phyloP scores from a whole-genome alignment of 73 alveolate genomes.

The Paramecium bursaria region DNA sequence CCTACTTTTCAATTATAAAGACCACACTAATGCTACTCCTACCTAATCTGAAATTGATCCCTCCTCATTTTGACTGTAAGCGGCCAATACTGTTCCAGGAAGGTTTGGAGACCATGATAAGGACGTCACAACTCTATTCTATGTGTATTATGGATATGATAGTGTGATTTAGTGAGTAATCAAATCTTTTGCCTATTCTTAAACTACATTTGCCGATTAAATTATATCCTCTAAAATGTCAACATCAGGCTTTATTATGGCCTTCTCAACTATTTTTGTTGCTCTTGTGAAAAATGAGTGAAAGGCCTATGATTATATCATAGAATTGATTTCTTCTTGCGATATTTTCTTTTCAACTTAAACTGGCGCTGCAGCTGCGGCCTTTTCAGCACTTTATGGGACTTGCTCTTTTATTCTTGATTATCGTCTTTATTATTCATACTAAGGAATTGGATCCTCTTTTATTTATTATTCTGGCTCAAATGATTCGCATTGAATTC shows the following conservation, averaged over 20 bases:
- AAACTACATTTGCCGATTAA: not conserved
- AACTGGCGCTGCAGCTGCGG: too few relatives aligned
- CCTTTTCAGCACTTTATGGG: conserved; percentile 39
- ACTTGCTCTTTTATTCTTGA: conserved; percentile 17
- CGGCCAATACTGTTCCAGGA: conserved; percentile 73
- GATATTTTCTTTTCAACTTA: conserved; percentile 42
- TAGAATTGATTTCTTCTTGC: conserved; percentile 51
- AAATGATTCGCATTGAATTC: conserved; percentile 30
- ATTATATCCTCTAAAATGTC: conserved; percentile 38
- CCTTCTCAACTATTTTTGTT: conserved; percentile 38
- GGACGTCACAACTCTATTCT: conserved; percentile 56
- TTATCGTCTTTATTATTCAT: conserved; percentile 22
- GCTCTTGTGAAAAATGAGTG: conserved; percentile 16
- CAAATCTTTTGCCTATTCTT: conserved; percentile 7
- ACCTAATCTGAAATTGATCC: conserved; percentile 83
- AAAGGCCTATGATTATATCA: conserved; percentile 24
- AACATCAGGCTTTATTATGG: conserved; percentile 22
- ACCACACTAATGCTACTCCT: conserved; percentile 90
- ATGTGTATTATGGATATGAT: not conserved
- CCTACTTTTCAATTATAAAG: conserved; percentile 82
- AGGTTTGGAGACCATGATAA: conserved; percentile 47
- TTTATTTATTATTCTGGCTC: not conserved
- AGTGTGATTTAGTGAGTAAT: not conserved
- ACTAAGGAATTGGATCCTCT: conserved; percentile 30
- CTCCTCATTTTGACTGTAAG: conserved; percentile 87